These are phyloP conservation scores for Sphagnum fallax DNA, from an alignment of 228 moss, liverwort and hornwort species.

Conservation along the genomic window DNA sequence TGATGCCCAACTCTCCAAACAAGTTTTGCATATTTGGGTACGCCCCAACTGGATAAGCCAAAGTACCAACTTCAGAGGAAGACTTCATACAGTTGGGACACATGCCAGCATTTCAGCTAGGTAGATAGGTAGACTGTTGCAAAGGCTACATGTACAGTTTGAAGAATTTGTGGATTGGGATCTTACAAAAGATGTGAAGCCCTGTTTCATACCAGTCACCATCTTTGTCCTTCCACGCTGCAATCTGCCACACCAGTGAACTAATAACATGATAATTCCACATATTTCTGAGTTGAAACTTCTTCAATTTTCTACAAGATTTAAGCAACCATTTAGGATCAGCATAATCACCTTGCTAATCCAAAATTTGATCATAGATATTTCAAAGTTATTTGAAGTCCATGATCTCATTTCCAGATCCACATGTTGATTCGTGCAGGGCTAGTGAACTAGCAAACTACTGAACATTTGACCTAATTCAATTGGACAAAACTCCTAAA, in stretches of 20 bases:
- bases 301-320: background rate
- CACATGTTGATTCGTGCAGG: too few species aligned
- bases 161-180: background rate
- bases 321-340: background rate
- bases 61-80: background rate
- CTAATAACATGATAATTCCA: background rate
- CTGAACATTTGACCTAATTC: too few species aligned
- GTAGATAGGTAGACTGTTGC: too few species aligned
- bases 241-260: constrained; percentile 36
- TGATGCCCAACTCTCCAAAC: constrained; percentile 92
- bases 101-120: too few species aligned
- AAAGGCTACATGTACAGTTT: too few species aligned
- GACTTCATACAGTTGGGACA: too few species aligned
- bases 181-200: constrained; percentile 90
- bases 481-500: background rate
- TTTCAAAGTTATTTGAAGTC: too few species aligned
- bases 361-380: too few species aligned
- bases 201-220: constrained; percentile 99
- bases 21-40: constrained; percentile 94
- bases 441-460: too few species aligned
- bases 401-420: too few species aligned
- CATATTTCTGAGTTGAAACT: background rate
- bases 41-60: constrained; percentile 67
- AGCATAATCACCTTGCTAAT: background rate
- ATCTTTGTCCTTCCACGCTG: constrained; percentile 98